Base-by-base conservation (phyloP, 352 stramenopile species). In the Globisporangium uncinulatum region DNA sequence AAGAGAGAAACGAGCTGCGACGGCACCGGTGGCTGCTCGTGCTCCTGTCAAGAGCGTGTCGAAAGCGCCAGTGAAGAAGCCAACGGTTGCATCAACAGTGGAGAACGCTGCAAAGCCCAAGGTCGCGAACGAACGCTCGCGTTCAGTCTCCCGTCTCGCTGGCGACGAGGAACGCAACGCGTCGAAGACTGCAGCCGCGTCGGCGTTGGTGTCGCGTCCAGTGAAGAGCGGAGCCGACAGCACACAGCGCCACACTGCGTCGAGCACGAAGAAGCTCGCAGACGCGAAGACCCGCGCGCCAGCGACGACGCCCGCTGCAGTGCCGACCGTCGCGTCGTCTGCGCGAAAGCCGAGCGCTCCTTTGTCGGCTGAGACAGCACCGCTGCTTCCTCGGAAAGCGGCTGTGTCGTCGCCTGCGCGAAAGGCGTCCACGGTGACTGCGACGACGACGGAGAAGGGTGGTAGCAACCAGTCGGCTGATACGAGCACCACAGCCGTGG, bases 201-300 rank as follows among this genome's bases (percentile, higher is more conserved):
- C 45, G 3, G 17, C 20, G 13, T 39, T 47, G 9, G 45, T 24
- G 3, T 44, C 56, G 47, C 56, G 41, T 20, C 37, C 41, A 42
- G 15, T 21, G 13, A 45, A 20, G 41, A 31, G 34, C 8, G 39
- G 32, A n/a, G 17, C 34, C 14, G 50, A 63, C 8, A 20, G 42
- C 34, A 17, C 57, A 3, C 15, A 48, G 49, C 57, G 57, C 10
- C 41, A 51, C 19, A 63, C 49, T 1, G 14, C 57, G n/a, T 57
- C 57, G 31, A 63, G 57, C 41, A 50, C 15, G 11, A 57, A 63
- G 42, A 63, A 58, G 42, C 24, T 44, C 4, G 31, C 50, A 9
- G 57, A 63, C 31, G 36, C 20, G 17, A 63, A 63, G 45, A 1
- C 57, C 6, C 51, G 57, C n/a, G n/a, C n/a, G n/a, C n/a, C n/a